A percentile compares a stretch with the other conserved stretches of the same genome.
phyloP scores from a whole-genome alignment of 129 eudicot species.

The Saposhnikovia divaricata region DNA sequence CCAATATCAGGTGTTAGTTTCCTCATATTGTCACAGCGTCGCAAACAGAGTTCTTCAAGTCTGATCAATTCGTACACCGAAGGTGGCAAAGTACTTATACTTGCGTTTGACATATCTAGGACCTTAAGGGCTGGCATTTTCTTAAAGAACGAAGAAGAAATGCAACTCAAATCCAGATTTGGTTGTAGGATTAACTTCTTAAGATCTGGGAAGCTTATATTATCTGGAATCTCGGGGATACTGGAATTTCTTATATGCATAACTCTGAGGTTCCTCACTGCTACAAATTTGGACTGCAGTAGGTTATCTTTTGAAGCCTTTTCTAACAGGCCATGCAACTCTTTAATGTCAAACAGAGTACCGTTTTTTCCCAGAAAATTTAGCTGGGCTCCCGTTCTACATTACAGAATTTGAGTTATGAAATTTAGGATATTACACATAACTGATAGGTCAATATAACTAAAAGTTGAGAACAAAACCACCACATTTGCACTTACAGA shows the following conservation, averaged over 20 bases:
- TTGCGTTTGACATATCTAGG: not conserved
- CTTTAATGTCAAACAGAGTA: not conserved
- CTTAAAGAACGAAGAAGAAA: slow-evolving; percentile 21
- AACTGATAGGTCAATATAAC: too few species aligned
- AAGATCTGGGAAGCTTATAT: slow-evolving; percentile 9
- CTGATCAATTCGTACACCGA: too few species aligned
- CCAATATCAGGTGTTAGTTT: not conserved
- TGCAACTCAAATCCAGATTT: slow-evolving; percentile 11
- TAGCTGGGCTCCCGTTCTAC: not conserved
- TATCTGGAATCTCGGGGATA: slow-evolving; percentile 16
- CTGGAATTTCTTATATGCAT: not conserved
- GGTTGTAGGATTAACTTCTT: slow-evolving; percentile 17
- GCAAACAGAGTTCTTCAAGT: not conserved
- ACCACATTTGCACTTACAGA: too few species aligned
- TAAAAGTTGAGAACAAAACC: too few species aligned
- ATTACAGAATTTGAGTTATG: not conserved
- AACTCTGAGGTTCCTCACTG: not conserved
- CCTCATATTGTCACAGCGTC: not conserved
- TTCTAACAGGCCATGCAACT: not conserved
- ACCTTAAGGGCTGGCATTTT: slow-evolving; percentile 18
- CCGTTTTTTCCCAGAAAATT: not conserved
- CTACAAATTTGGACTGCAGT: not conserved
- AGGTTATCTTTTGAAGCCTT: not conserved
- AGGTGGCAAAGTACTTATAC: not conserved
- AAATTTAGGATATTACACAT: too few species aligned